Conservation (phyloP, 257 asterid genomes). For the Salvia hispanica region DNA sequence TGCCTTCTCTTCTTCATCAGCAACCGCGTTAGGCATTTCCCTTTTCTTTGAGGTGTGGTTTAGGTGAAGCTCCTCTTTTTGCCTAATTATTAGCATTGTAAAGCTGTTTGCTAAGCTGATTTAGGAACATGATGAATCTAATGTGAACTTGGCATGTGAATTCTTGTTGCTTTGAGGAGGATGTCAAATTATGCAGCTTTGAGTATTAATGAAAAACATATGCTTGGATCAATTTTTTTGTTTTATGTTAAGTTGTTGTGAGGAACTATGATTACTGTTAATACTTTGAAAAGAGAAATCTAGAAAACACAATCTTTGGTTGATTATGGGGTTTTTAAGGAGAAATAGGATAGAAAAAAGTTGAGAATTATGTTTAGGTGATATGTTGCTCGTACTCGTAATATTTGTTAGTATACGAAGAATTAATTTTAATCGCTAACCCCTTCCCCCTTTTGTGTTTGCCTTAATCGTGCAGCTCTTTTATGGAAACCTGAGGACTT, state of each 20-base stretch:
- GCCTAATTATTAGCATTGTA: background rate
- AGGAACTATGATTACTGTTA: background rate
- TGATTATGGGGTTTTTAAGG: background rate
- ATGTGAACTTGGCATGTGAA: background rate
- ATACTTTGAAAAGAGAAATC: background rate
- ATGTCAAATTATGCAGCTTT: background rate
- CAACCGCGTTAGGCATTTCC: background rate
- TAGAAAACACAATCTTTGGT: constrained; percentile 1
- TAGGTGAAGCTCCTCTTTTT: background rate
- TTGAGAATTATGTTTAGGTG: background rate
- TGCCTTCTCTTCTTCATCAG: background rate
- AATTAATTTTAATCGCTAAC: background rate
- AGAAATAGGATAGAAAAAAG: background rate
- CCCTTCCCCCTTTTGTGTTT: background rate
- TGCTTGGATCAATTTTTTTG: background rate
- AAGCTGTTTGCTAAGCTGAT: background rate
- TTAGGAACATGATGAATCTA: background rate
- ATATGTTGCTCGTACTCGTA: background rate
- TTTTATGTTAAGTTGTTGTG: background rate
- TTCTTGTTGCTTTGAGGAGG: background rate
- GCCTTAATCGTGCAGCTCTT: constrained; percentile 60
- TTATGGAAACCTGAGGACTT: constrained; percentile 82
- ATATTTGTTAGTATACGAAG: background rate
- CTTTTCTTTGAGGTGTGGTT: background rate
- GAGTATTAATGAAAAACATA: background rate